Base-by-base conservation (phyloP, 2,329 filamentous ascomycete species). In the Alternaria brassicicola region DNA sequence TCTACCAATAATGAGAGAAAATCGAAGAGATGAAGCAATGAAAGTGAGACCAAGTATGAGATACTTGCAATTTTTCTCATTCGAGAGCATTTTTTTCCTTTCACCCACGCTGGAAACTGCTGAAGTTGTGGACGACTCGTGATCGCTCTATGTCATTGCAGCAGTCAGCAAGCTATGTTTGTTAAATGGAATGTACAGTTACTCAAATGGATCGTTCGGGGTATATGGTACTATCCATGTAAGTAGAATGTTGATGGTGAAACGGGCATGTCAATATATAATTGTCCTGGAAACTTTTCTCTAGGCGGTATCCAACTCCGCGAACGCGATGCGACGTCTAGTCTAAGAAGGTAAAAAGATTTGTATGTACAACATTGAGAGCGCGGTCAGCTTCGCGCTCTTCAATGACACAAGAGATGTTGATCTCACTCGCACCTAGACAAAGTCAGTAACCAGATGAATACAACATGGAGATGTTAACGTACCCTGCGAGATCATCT, bases 401-500 rank as follows among this genome's bases (percentile, higher is more conserved):
- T 71, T 96, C 92, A 75, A 99, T 96, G 43, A 99, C 95, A 74
- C 95, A 99, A 10, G 93, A 97, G 60, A 99, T 99, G 78, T 98
- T 99, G 80, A 99, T 99, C 82, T 99, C 95, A 76, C 93, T 97
- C 25, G 95, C 95, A 71, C 93, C 93, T 96, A 54, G n/a, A 9
- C 1, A 12, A 6, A 33, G 21, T 63, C 53, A 63, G 54, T 47
- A 26, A 33, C 3, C 9, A 13, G 8, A 6, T 9, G 15, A 6
- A 8, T 41, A 15, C 8, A 13, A 12, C 15, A n/a, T 3, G 7
- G 8, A 7, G 2, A 1, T 10, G 12, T 0, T 9, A 1, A 68
- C 83, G 72, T 83, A 94, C 95, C 95, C 81, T 99, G 95, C 23
- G 92, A 97, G 67, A 99, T 99, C 95, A 99, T 99, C 81, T 99